Evolutionary conservation across 2,329 filamentous ascomycete species (phyloP).

Genomic region (Talaromyces amestolkiae): DNA sequence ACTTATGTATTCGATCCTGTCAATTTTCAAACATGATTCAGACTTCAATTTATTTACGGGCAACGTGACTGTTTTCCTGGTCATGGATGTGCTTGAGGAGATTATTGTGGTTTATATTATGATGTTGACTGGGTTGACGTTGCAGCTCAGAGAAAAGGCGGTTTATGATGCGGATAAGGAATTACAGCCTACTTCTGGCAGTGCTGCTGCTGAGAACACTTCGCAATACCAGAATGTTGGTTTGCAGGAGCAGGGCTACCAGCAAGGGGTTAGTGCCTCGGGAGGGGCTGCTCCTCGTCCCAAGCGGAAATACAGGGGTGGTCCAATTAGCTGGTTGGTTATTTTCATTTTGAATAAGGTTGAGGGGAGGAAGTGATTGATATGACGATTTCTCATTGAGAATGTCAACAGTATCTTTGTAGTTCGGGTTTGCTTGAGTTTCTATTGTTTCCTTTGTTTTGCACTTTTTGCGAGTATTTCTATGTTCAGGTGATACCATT

Average conservation of each 20-base stretch:
- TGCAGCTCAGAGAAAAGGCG: slow-evolving; percentile 10
- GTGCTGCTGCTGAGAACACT: not conserved
- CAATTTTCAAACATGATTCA: slow-evolving; percentile 26
- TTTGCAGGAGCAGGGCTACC: not conserved
- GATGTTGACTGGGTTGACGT: slow-evolving; percentile 25
- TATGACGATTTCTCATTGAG: not conserved
- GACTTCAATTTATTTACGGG: slow-evolving; percentile 26
- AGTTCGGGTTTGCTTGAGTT: not conserved
- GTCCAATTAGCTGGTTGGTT: slow-evolving; percentile 11
- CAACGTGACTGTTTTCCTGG: slow-evolving; percentile 28
- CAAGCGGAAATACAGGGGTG: slow-evolving; percentile 3
- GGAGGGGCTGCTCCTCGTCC: not conserved
- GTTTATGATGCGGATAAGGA: not conserved
- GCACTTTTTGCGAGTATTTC: not conserved
- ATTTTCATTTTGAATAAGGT: slow-evolving; percentile 6
- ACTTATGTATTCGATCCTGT: slow-evolving; percentile 32
- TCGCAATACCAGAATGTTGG: not conserved
- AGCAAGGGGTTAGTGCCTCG: not conserved
- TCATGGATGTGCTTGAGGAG: slow-evolving; percentile 34
- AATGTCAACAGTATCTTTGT: not conserved
- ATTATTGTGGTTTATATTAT: slow-evolving; percentile 31
- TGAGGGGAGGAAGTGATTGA: slow-evolving; percentile 1
- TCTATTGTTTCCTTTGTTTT: not conserved
- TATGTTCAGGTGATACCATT: not conserved
- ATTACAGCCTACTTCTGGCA: not conserved